A percentile compares a stretch with the other conserved stretches of the same genome.
Evolutionary conservation across 805 yeast species (phyloP).

Genomic region (Wickerhamiella allomyrinae): DNA sequence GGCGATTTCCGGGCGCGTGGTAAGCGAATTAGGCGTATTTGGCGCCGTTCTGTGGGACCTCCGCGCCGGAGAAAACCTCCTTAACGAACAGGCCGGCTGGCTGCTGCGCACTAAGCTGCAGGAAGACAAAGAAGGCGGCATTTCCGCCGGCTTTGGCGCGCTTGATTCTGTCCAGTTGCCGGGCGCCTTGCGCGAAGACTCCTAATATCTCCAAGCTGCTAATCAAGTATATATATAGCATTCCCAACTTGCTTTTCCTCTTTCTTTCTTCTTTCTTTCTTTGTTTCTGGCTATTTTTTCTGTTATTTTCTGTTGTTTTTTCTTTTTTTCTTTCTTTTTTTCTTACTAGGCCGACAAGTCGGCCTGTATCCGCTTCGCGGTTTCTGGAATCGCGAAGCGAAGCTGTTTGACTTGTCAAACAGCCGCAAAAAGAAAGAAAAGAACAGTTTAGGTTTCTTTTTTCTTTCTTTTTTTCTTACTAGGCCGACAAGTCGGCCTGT

Average conservation of each 20-base stretch:
- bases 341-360: too few relatives aligned
- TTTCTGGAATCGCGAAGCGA: too few relatives aligned
- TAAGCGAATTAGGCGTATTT: conserved; percentile 84
- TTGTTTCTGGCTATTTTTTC: background rate
- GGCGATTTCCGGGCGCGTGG: conserved; percentile 53
- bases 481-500: too few relatives aligned
- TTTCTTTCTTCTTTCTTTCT: background rate
- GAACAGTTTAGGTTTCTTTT: too few relatives aligned
- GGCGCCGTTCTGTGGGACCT: conserved; percentile 72
- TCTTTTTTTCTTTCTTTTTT: too few relatives aligned
- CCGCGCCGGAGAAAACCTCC: conserved; percentile 36
- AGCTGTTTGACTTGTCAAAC: too few relatives aligned
- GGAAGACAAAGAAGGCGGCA: conserved; percentile 91
- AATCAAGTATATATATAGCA: too few relatives aligned
- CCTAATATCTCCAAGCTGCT: background rate
- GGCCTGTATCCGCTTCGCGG: too few relatives aligned
- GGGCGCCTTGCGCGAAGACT: background rate
- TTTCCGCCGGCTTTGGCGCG: conserved; percentile 98
- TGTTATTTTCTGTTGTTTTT: too few relatives aligned
- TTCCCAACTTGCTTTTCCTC: background rate
- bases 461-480: too few relatives aligned
- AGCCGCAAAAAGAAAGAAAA: too few relatives aligned
- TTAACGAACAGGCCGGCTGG: conserved; percentile 69
- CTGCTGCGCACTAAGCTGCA: conserved; percentile 78
- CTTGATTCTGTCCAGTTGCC: conserved; percentile 42